These are phyloP conservation scores for Brettanomyces nanus DNA, from an alignment of 805 yeast species.

Conservation along the genomic window DNA sequence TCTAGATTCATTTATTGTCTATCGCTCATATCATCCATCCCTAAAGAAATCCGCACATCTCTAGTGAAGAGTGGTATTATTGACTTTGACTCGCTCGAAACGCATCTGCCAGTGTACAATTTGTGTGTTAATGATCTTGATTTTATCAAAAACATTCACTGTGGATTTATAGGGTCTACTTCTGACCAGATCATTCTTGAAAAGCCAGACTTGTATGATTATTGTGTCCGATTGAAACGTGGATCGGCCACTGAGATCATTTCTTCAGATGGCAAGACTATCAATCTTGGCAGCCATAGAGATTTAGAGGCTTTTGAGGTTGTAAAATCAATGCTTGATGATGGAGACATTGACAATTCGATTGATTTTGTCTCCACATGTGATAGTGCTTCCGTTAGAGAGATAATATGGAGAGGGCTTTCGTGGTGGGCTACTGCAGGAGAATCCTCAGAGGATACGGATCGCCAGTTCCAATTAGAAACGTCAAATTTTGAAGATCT, in stretches of 20 bases:
- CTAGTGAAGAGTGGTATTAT: constrained; percentile 21
- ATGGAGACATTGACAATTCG: background rate
- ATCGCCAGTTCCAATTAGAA: constrained; percentile 33
- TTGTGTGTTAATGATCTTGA: constrained; percentile 53
- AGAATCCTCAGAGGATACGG: constrained; percentile 35
- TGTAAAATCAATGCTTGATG: constrained; percentile 15
- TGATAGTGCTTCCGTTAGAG: constrained; percentile 47
- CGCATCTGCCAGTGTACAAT: constrained; percentile 48
- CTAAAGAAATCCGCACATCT: constrained; percentile 36
- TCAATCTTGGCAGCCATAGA: constrained; percentile 26
- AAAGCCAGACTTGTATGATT: constrained; percentile 44
- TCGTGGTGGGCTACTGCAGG: constrained; percentile 90
- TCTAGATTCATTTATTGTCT: constrained; percentile 51
- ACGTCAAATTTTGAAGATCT: constrained; percentile 16
- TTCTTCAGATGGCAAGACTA: constrained; percentile 6
- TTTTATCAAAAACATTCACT: constrained; percentile 22
- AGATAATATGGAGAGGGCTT: constrained; percentile 59
- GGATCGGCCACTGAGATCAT: constrained; percentile 14
- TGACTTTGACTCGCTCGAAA: constrained; percentile 18
- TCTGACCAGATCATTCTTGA: constrained; percentile 58
- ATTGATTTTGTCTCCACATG: background rate
- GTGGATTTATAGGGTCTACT: constrained; percentile 51
- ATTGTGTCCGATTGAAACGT: constrained; percentile 22
- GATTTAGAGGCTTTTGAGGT: constrained; percentile 30
- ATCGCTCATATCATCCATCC: constrained; percentile 54